Percentiles rank a stretch among this genome's conserved stretches.
Evolutionary conservation across 2,329 filamentous ascomycete species (phyloP).

Genomic region (Xylariomycetidae sp.): DNA sequence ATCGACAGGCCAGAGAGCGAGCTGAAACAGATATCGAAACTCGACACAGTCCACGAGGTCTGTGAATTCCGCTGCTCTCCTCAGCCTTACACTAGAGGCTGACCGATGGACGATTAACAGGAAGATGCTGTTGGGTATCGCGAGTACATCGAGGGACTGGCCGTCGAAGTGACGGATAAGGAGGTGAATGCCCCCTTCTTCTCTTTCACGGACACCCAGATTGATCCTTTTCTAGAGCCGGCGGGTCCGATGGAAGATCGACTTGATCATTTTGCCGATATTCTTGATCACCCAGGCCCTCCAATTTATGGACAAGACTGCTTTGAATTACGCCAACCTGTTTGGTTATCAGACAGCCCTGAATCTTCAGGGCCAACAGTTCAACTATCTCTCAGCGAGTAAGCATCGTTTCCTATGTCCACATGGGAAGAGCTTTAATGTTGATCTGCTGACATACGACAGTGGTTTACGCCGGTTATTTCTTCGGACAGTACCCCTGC

Average conservation of each 20-base stretch:
- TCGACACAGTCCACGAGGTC: constrained; percentile 1
- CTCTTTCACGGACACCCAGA: background rate
- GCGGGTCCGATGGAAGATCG: constrained; percentile 25
- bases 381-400: constrained; percentile 32
- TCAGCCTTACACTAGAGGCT: too few relatives aligned
- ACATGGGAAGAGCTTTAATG: background rate
- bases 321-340: constrained; percentile 29
- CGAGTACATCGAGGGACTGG: constrained; percentile 13
- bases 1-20: too few relatives aligned
- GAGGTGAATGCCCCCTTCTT: constrained; percentile 7
- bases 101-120: too few relatives aligned
- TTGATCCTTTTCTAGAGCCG: constrained; percentile 3
- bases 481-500: constrained; percentile 37
- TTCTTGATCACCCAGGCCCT: constrained; percentile 27
- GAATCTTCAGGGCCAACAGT: constrained; percentile 27
- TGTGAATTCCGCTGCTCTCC: too few relatives aligned
- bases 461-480: constrained; percentile 35
- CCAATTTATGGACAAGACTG: constrained; percentile 28
- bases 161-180: constrained; percentile 13
- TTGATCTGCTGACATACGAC: constrained; percentile 1
- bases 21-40: constrained; percentile 1
- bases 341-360: constrained; percentile 31
- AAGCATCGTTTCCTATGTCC: constrained; percentile 1
- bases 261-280: constrained; percentile 25
- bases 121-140: constrained; percentile 14